These are phyloP conservation scores for Lolium multiflorum DNA, from an alignment of 176 grass and related monocot genomes.

Conservation along the genomic window DNA sequence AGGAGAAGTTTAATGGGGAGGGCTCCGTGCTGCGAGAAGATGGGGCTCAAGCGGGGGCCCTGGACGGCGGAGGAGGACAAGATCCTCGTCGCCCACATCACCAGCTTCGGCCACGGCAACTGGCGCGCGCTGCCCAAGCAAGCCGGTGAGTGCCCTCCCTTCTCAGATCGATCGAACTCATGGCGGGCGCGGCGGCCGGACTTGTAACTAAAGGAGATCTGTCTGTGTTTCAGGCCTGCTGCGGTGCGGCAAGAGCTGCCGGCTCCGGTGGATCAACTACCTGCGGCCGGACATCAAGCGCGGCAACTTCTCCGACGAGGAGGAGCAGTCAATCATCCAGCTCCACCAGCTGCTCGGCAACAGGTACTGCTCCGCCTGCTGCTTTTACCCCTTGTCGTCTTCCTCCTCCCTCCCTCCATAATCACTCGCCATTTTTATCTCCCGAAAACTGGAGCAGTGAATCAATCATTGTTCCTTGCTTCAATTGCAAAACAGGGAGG, in stretches of 20 bases:
- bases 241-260: conserved; percentile 90
- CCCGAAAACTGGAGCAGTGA: not conserved
- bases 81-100: conserved; percentile 67
- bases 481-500: conserved; percentile 19
- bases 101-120: conserved; percentile 74
- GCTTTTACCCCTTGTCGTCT: not conserved
- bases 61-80: conserved; percentile 88
- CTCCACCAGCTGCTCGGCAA: conserved; percentile 83
- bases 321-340: conserved; percentile 77
- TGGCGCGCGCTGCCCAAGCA: conserved; percentile 96
- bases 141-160: conserved; percentile 51
- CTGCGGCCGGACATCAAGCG: conserved; percentile 87
- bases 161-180: not conserved
- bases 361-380: conserved; percentile 46
- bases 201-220: not conserved
- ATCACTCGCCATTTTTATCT: not conserved
- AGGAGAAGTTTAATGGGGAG: conserved; percentile 52
- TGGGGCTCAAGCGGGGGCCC: conserved; percentile 82
- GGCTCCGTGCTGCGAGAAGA: conserved; percentile 95
- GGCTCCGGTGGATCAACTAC: conserved; percentile 95
- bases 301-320: conserved; percentile 82
- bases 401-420: not conserved
- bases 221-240: conserved; percentile 52
- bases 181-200: not conserved
- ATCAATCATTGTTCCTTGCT: conserved; percentile 44